Base-by-base conservation (phyloP, 208 protist species). In the Angomonas ambiguus region DNA sequence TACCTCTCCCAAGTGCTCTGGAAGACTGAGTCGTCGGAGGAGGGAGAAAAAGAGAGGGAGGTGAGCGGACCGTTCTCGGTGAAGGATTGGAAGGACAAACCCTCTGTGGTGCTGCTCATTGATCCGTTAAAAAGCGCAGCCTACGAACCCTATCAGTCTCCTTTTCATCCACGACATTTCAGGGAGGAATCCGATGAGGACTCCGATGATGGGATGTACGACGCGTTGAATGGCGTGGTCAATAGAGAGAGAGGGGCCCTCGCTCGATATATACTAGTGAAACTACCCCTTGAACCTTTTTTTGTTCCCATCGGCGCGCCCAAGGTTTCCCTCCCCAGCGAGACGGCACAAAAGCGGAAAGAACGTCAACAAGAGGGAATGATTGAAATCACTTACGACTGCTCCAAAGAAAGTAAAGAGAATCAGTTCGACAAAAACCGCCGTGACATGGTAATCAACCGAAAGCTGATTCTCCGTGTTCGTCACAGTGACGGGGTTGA, bases 81-180 rank as follows among this genome's bases (percentile, higher is more conserved):
- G 20, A 67, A 48, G n/a, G 57, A 51, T 27, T 81, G 79, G 78
- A 27, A 69, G 6, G 74, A 77, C 63, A 82, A 77, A 55, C 27
- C 63, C 30, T 79, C 71, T 28, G 58, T 77, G 20, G 20, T 89
- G 30, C 65, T 92, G 18, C 77, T 92, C 31, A 34, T 92, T 28
- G 82, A 88, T 56, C 83, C 83, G 3, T 80, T 88, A 42, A 73
- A 75, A 41, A 76, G 66, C 51, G 70, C 78, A 28, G 58, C 68
- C 6, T 61, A 58, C 18, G 74, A 80, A 61, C n/a, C 55, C 27
- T 69, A 71, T 49, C 56, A 72, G 25, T 90, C 83, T 6, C 75
- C 83, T 6, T 92, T 92, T 72, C 32, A 68, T 10, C 8, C 77
- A 24, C 13, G 24, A 11, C 8, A 18, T 24, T 56, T 27, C 49